These are phyloP conservation scores for Aspergillus aculeatinus DNA, from an alignment of 2,329 filamentous ascomycete species.

Conservation along the genomic window DNA sequence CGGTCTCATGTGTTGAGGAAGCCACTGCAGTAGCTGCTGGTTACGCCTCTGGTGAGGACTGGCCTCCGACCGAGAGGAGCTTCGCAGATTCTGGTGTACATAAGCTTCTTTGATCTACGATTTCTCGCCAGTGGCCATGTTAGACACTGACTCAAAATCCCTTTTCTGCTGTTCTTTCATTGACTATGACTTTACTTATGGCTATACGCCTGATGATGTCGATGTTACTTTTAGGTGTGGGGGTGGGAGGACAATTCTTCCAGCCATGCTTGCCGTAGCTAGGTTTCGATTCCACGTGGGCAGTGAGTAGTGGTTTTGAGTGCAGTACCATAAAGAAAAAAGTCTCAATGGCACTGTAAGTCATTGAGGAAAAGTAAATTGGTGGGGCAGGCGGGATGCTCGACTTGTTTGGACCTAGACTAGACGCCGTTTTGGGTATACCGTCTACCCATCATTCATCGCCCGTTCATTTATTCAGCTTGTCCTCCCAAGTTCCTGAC, in stretches of 20 bases:
- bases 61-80: slow-evolving; percentile 19
- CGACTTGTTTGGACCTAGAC: neutral
- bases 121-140: slow-evolving; percentile 25
- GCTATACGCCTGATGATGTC: neutral
- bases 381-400: slow-evolving; percentile 4
- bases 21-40: slow-evolving; percentile 8
- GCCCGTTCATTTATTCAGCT: neutral
- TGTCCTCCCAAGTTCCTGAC: neutral
- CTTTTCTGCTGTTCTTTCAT: neutral
- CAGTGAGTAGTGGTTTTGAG: neutral
- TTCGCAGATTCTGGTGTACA: slow-evolving; percentile 37
- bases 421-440: neutral
- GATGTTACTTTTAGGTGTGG: neutral
- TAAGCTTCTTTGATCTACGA: slow-evolving; percentile 29
- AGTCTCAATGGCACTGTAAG: neutral
- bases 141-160: slow-evolving; percentile 14
- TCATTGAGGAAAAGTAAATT: neutral
- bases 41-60: slow-evolving; percentile 13
- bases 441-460: neutral
- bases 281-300: neutral
- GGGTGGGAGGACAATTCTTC: neutral
- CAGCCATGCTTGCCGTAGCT: neutral
- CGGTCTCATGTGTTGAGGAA: slow-evolving; percentile 14
- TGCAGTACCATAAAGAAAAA: no score
- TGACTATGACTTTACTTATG: neutral